Evolutionary conservation across 352 stramenopile genomes (phyloP), one percentile per base, ranked within the genome.

Genomic region (Phytopythium kandeliae): DNA sequence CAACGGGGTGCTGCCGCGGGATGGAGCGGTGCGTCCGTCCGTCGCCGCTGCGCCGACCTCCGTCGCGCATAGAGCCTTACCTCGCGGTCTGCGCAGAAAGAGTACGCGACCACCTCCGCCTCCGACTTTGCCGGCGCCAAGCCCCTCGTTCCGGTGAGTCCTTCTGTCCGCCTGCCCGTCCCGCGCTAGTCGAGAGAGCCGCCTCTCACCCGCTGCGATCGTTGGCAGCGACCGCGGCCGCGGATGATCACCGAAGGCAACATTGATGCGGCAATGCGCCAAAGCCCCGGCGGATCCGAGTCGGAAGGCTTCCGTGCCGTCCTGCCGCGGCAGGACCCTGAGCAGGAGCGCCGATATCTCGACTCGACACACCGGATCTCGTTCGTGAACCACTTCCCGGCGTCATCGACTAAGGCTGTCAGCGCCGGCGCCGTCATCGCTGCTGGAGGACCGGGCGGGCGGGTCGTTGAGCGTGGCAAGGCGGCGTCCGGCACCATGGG

Each of bases 211-310:
- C 10, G 5, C 28, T 33, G 28, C 28, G 28, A 11, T 41, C 12
- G 42, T 3, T 26, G 36, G 11, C 36, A 90, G 76, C 57, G 65
- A 36, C 47, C 60, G 5, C 74, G 70, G 24, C 43, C 36, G 26
- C 74, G 75, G 7, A 81, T 91, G 66, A 74, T 89, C 43, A 72
- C 65, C 38, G 81, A 88, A 13, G 54, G 58, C 26, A 92, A 78
- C 48, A 48, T 89, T 17, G 64, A 75, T 4, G 65, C 73, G 30
- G 77, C 77, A 17, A 69, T 87, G 30, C 64, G 69, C 0, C 77
- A 86, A 41, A 84, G 65, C 1, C 55, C 69, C 0, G 52, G 37
- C 0, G 52, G 37, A 2, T 53, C 62, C 17, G 54, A 67, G 40
- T 70, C 62, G 52, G 50, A 63, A 3, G 67, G 69, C 11, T 91